phyloP scores from a whole-genome alignment of 495 filamentous ascomycete species.

The Aspergillus carlsbadensis region DNA sequence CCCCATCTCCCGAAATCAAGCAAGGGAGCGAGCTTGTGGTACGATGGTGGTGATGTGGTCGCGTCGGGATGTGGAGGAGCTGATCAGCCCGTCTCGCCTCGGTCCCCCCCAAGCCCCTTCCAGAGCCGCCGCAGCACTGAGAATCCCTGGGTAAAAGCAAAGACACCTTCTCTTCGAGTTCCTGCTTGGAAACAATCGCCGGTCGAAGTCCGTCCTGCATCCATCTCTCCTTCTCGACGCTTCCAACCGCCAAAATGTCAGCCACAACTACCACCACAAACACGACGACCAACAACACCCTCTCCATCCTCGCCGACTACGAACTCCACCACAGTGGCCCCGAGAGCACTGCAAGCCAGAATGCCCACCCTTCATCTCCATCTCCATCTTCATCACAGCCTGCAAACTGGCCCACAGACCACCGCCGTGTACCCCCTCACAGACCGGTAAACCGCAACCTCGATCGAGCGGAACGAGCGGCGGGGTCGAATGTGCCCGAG shows the following conservation, averaged over 20 bases:
- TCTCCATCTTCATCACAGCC: slow-evolving; percentile 13
- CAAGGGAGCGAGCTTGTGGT: background rate
- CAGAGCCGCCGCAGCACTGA: too few relatives aligned
- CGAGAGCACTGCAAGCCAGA: background rate
- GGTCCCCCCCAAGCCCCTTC: too few relatives aligned
- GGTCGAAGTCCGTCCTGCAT: too few relatives aligned
- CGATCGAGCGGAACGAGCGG: slow-evolving; percentile 36
- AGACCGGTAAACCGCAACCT: slow-evolving; percentile 48
- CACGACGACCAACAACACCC: slow-evolving; percentile 31
- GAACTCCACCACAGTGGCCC: slow-evolving; percentile 40
- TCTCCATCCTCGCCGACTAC: slow-evolving; percentile 46
- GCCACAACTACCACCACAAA: slow-evolving; percentile 32
- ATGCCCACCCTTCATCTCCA: background rate
- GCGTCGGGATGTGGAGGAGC: slow-evolving; percentile 34
- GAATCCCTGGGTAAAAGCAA: too few relatives aligned
- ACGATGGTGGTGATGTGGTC: background rate
- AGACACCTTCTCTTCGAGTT: too few relatives aligned
- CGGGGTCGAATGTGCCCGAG: slow-evolving; percentile 43
- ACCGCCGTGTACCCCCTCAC: slow-evolving; percentile 50
- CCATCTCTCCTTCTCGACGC: background rate
- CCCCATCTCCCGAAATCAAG: background rate
- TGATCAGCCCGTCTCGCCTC: too few relatives aligned
- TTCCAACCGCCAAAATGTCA: slow-evolving; percentile 31
- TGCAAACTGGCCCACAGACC: slow-evolving; percentile 41
- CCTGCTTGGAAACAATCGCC: too few relatives aligned